A percentile compares a stretch with the other conserved stretches of the same genome.
phyloP scores from a whole-genome alignment of 805 yeast genomes.

The Candida insectalens region DNA sequence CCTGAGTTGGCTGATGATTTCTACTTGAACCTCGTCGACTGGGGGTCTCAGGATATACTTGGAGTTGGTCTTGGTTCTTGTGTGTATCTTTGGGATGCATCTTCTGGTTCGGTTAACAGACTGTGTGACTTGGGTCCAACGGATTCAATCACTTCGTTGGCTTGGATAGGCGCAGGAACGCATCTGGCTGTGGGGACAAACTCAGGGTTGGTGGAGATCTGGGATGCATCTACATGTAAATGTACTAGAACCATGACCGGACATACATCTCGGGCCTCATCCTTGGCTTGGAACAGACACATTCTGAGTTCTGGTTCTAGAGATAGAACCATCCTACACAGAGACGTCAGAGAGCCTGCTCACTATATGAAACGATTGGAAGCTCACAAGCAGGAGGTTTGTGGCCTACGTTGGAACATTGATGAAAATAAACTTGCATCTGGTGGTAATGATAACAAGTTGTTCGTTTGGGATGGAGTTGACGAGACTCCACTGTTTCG shows the following conservation, averaged over 20 bases:
- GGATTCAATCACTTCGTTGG: slow-evolving; percentile 72
- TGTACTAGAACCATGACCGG: slow-evolving; percentile 91
- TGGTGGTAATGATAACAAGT: slow-evolving; percentile 89
- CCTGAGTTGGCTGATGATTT: slow-evolving; percentile 93
- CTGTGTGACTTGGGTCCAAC: slow-evolving; percentile 59
- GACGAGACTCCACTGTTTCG: slow-evolving; percentile 58
- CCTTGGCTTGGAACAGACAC: slow-evolving; percentile 92
- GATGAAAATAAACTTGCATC: slow-evolving; percentile 89
- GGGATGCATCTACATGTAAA: slow-evolving; percentile 80
- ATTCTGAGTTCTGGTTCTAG: slow-evolving; percentile 80
- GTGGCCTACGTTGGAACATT: slow-evolving; percentile 90
- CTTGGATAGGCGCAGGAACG: slow-evolving; percentile 93
- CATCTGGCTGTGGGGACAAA: slow-evolving; percentile 90
- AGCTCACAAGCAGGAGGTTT: slow-evolving; percentile 83
- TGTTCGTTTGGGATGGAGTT: slow-evolving; percentile 82
- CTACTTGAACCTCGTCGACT: slow-evolving; percentile 83
- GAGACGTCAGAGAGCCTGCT: slow-evolving; percentile 84
- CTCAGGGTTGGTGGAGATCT: slow-evolving; percentile 82
- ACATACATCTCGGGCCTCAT: slow-evolving; percentile 73
- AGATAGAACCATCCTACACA: slow-evolving; percentile 74
- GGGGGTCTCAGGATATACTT: slow-evolving; percentile 85
- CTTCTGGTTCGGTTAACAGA: slow-evolving; percentile 72
- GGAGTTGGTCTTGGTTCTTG: slow-evolving; percentile 87
- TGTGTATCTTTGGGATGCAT: slow-evolving; percentile 87
- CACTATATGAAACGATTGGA: slow-evolving; percentile 68